Conservation (phyloP, 306 rosid genomes). For the Gleditsia sinensis region DNA sequence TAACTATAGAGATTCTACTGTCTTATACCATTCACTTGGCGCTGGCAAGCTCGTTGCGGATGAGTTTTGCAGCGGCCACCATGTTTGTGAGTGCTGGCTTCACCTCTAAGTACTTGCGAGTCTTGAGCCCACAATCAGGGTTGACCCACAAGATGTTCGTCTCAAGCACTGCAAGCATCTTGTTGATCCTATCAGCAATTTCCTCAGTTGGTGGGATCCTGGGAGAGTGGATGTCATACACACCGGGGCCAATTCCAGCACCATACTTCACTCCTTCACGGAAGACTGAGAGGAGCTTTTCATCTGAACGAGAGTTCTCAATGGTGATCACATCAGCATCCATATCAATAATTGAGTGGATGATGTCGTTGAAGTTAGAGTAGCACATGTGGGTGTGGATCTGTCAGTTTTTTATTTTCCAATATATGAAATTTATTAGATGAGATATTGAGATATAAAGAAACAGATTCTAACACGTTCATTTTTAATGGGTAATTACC, state of each 20-base stretch:
- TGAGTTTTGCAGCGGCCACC: slow-evolving; percentile 77
- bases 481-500: slow-evolving; percentile 41
- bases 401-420: slow-evolving; percentile 40
- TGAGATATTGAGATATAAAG: not conserved
- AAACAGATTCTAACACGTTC: not conserved
- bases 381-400: slow-evolving; percentile 98
- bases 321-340: slow-evolving; percentile 95
- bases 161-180: slow-evolving; percentile 92
- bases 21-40: slow-evolving; percentile 53
- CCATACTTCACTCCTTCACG: slow-evolving; percentile 93
- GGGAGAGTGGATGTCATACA: slow-evolving; percentile 87
- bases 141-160: slow-evolving; percentile 82
- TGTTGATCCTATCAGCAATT: slow-evolving; percentile 81
- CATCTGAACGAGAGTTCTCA: slow-evolving; percentile 93
- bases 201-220: slow-evolving; percentile 86
- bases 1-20: slow-evolving; percentile 13
- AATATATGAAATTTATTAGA: slow-evolving; percentile 27
- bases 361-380: slow-evolving; percentile 88
- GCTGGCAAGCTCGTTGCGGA: slow-evolving; percentile 70
- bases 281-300: slow-evolving; percentile 84
- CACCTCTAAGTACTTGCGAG: slow-evolving; percentile 82
- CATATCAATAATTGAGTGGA: slow-evolving; percentile 90
- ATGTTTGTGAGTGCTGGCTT: slow-evolving; percentile 76
- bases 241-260: slow-evolving; percentile 91
- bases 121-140: slow-evolving; percentile 89